A percentile compares a stretch with the other conserved stretches of the same genome.
Conservation (phyloP, 2,329 filamentous ascomycete genomes). For the Fusarium burgessii region DNA sequence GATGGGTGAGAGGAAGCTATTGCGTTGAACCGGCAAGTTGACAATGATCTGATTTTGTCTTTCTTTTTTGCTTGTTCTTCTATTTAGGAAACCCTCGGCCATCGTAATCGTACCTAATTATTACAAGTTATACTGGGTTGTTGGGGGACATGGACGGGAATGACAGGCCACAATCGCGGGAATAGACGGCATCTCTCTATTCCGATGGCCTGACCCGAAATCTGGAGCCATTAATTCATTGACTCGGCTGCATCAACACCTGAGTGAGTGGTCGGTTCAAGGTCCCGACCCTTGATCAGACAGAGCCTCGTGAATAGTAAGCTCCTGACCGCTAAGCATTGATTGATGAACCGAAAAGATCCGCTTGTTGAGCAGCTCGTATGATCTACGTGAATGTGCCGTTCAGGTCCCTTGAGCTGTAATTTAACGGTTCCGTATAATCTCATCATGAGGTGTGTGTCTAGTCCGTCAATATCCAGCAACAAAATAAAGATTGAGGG, state of each 20-base stretch:
- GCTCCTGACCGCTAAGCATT: slow-evolving; percentile 10
- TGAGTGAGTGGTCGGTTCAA: slow-evolving; percentile 13
- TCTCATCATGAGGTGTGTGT: slow-evolving; percentile 12
- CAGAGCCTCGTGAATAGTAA: slow-evolving; percentile 33
- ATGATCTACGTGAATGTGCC: slow-evolving; percentile 24
- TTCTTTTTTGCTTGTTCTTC: not conserved
- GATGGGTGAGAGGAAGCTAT: slow-evolving; percentile 10
- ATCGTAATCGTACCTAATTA: slow-evolving; percentile 10
- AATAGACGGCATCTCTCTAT: slow-evolving; percentile 17
- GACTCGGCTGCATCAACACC: slow-evolving; percentile 13
- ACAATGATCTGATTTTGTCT: slow-evolving; percentile 1
- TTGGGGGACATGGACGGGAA: slow-evolving; percentile 10
- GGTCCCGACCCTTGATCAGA: slow-evolving; percentile 16
- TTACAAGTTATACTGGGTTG: not conserved
- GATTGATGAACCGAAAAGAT: slow-evolving; percentile 16
- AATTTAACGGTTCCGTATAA: not conserved
- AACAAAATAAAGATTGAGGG: slow-evolving; percentile 6
- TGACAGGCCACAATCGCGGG: slow-evolving; percentile 33
- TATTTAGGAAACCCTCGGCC: not conserved
- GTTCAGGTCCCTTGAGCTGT: not conserved
- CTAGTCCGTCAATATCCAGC: slow-evolving; percentile 1
- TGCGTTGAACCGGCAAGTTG: not conserved
- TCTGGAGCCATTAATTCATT: slow-evolving; percentile 8
- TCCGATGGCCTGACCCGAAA: slow-evolving; percentile 28
- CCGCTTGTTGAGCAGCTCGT: slow-evolving; percentile 27